Evolutionary conservation across 2,329 filamentous ascomycete genomes (phyloP), one percentile per base, ranked within the genome.

Genomic region (Trichoderma lentiforme): DNA sequence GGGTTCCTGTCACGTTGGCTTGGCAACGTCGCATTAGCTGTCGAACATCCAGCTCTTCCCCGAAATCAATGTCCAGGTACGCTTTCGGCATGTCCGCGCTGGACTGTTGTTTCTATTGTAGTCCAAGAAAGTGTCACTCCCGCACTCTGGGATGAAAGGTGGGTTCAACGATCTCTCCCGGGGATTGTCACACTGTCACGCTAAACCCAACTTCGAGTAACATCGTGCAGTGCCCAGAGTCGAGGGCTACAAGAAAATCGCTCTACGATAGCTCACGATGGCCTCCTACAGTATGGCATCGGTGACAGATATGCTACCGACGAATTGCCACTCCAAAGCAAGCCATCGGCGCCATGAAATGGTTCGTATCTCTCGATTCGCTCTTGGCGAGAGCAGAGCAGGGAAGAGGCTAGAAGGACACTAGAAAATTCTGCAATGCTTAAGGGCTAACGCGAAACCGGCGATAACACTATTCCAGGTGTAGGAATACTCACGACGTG

Each of bases 361-460:
- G n/a, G 21, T 24, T 24, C 21, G 47, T 24, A 24, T 24, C 11
- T 43, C 47, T 53, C 21, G 47, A 24, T 53, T 53, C 47, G n/a
- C n/a, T 24, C 6, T 12, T 53, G 47, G 47, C 21, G 11, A 24
- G 47, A 65, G 12, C n/a, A 24, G 7, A 43, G 11, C 18, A 36
- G 43, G 24, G 51, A 39, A 24, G 36, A 53, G 26, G 57, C 67
- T 70, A 70, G 67, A 70, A 70, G 39, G 32, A 6, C 36, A 70
- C 67, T 70, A 70, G 57, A 70, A 62, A 70, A 70, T 61, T 70
- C 67, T 53, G 57, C 67, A 34, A 34, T 26, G 39, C 30, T 26
- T 34, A 39, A 53, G 14, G n/a, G 21, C 64, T 28, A 51, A 36
- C 21, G 26, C 32, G 57, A 70, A 47, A 43, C 43, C 57, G 28